Conservation (phyloP, 192 early-diverging fungal genomes). For the Dimargaris cristalligena region DNA sequence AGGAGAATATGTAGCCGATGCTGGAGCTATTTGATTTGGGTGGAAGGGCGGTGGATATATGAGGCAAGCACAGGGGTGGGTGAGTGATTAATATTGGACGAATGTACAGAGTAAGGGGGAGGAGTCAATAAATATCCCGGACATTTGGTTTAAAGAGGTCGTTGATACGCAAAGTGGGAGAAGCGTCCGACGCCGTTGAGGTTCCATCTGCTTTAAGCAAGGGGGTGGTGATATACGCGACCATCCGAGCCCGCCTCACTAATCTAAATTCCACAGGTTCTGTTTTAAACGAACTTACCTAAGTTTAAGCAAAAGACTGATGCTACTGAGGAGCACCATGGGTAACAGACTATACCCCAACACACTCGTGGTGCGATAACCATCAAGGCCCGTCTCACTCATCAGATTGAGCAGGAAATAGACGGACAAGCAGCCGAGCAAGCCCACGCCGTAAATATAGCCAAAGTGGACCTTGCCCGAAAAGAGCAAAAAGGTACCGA, state of each 20-base stretch:
- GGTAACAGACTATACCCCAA: slow-evolving; percentile 95
- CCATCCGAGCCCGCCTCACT: too few relatives aligned
- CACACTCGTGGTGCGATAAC: slow-evolving; percentile 77
- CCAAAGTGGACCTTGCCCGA: slow-evolving; percentile 91
- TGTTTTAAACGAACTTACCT: too few relatives aligned
- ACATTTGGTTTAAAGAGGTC: too few relatives aligned
- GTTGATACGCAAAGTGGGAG: too few relatives aligned
- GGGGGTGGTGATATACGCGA: too few relatives aligned
- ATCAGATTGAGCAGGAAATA: slow-evolving; percentile 88
- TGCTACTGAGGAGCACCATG: slow-evolving; percentile 73
- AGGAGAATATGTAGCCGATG: slow-evolving; percentile 42
- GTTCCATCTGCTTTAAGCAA: too few relatives aligned
- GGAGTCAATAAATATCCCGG: too few relatives aligned
- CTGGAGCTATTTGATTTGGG: slow-evolving; percentile 23
- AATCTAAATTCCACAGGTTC: too few relatives aligned
- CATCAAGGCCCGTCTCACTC: slow-evolving; percentile 75
- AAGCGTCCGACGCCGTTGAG: too few relatives aligned
- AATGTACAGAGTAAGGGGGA: too few relatives aligned
- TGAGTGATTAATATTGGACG: too few relatives aligned
- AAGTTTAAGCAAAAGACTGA: slow-evolving; percentile 50
- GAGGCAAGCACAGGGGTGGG: slow-evolving; percentile 25
- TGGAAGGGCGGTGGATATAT: background rate
- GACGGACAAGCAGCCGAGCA: slow-evolving; percentile 71
- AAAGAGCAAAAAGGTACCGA: slow-evolving; percentile 80
- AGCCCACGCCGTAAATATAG: slow-evolving; percentile 90